Evolutionary conservation across 257 asterid species (phyloP), one percentile per base, ranked within the genome.

Genomic region (Lantana camara): DNA sequence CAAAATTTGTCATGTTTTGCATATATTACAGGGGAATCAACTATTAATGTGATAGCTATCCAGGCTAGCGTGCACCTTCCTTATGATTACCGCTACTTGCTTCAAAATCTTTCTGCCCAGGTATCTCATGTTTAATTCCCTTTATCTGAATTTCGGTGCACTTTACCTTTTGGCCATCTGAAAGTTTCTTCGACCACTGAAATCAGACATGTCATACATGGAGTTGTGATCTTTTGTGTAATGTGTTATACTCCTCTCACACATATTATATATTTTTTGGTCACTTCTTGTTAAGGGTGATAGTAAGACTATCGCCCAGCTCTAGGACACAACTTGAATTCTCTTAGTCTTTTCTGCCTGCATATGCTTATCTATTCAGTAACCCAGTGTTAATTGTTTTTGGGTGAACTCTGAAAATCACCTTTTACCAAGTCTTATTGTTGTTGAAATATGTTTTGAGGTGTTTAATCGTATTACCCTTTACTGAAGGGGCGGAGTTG

Each of bases 31-130:
- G 99, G 96, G 75, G 87, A 83, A 45, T 83, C 93, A 68, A 58
- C 48, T 58, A 65, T 90, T 46, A 80, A 83, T 66, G 67, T 94
- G 71, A 77, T 90, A 76, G 89, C 96, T 29, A 83, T 94, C 65
- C 96, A 88, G 75, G 98, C 96, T 63, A 84, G 84, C 69, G 83
- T 94, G 63, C 94, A 94, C 75, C 98, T 90, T 67, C 87, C 98
- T 30, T 86, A 29, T 57, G 87, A 94, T 61, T 95, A 85, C 71
- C 82, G 59, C 23, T 90, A 90, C 84, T 69, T 86, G 75, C 75
- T 88, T 68, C 99, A 94, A 80, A 94, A 94, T 80, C 89, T 94
- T 54, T 79, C 99, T 37, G 71, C 87, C 46, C 96, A 81, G 98
- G 99, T 94, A 73, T 51, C 55, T 61, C 62, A 53, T 82, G 15